phyloP scores from a whole-genome alignment of 768 basidiomycete species.

The Panaeolus papilionaceus region DNA sequence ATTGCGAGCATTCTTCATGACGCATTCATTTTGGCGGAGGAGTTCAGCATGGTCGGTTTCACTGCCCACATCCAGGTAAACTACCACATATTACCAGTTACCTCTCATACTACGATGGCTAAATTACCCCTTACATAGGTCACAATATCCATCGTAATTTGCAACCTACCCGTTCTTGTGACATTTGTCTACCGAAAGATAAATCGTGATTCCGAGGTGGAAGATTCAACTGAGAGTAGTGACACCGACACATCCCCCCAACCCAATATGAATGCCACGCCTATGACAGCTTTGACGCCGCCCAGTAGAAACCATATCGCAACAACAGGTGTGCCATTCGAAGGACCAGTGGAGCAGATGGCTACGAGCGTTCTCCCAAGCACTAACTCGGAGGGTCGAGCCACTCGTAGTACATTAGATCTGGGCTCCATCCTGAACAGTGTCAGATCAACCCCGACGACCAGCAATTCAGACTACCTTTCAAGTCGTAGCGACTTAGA shows the following conservation, averaged over 20 bases:
- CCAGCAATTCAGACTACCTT: background rate
- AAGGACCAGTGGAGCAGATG: background rate
- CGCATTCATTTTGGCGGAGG: constrained; percentile 11
- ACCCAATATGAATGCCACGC: background rate
- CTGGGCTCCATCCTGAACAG: background rate
- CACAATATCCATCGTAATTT: constrained; percentile 8
- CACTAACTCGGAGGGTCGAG: background rate
- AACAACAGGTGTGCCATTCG: background rate
- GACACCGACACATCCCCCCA: background rate
- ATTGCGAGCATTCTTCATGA: constrained; percentile 15
- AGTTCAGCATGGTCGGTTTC: constrained; percentile 1
- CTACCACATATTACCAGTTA: too few relatives aligned
- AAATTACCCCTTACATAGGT: background rate
- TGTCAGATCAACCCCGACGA: background rate
- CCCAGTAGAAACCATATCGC: background rate
- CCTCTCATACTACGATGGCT: background rate
- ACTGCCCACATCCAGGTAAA: constrained; percentile 14
- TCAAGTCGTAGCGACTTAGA: background rate
- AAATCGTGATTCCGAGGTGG: background rate
- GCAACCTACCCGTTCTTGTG: constrained; percentile 14
- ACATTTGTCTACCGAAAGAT: constrained; percentile 16
- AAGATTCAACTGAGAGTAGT: background rate
- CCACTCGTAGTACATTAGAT: background rate
- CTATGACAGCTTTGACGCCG: background rate
- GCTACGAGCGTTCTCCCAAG: background rate